Percentiles rank a stretch among this genome's conserved stretches.
Conservation (phyloP, 2,329 filamentous ascomycete genomes). For the Orbilia ellipsospora region DNA sequence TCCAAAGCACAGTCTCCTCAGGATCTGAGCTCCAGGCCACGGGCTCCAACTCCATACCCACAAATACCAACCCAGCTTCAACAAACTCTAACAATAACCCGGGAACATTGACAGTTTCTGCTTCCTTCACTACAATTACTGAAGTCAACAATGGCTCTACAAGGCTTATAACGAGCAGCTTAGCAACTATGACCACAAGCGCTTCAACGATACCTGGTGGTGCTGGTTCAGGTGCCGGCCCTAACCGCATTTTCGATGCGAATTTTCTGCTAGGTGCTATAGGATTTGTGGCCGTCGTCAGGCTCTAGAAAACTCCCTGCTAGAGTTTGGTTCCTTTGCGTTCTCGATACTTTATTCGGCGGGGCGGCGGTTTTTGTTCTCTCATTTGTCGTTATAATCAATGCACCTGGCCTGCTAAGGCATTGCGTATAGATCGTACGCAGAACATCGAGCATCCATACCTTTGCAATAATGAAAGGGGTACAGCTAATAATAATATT, state of each 20-base stretch:
- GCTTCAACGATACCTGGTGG: too few relatives aligned
- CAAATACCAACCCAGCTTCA: constrained; percentile 26
- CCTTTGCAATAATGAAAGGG: neutral
- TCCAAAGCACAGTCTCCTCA: neutral
- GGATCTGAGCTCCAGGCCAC: neutral
- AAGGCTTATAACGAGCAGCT: constrained; percentile 36
- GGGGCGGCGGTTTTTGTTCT: too few relatives aligned
- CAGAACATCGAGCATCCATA: too few relatives aligned
- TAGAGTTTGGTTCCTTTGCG: too few relatives aligned
- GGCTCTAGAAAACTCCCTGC: constrained; percentile 8
- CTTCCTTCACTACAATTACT: constrained; percentile 43
- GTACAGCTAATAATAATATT: too few relatives aligned
- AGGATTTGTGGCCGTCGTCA: constrained; percentile 35
- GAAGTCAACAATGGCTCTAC: constrained; percentile 40
- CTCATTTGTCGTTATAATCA: too few relatives aligned
- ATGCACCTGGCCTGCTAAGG: too few relatives aligned
- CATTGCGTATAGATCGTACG: too few relatives aligned
- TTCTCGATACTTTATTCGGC: too few relatives aligned
- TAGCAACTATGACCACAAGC: constrained; percentile 37
- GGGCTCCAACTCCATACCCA: constrained; percentile 38
- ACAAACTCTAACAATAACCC: constrained; percentile 43
- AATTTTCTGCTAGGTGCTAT: constrained; percentile 34
- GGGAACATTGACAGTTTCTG: constrained; percentile 32
- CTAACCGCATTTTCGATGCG: constrained; percentile 30
- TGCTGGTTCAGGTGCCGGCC: constrained; percentile 2